Base-by-base conservation (phyloP, 441 rosid species). In the Syzygium malaccense region DNA sequence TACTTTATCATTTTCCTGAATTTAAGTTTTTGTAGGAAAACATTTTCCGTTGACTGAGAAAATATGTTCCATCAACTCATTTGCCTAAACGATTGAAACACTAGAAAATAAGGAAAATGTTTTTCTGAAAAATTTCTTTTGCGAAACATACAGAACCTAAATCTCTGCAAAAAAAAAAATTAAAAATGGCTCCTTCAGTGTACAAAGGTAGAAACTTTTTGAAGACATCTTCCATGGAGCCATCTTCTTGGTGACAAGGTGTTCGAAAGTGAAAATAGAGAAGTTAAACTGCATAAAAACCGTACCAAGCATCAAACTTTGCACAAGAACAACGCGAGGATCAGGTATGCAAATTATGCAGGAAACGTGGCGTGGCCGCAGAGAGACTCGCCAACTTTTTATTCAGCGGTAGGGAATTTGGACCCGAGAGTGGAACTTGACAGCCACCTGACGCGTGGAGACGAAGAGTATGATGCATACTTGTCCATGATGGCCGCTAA, bases 401-500 rank as follows among this genome's bases (percentile, higher is more conserved):
- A 58, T 60, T 95, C 98, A 11, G 6, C 90, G 64, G 41, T 84
- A 14, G 96, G 93, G 87, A 85, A 89, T 62, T 5, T 90, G 30
- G 98, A 96, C 92, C 30, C 33, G 60, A 91, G 97, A 89, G 71
- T 95, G 41, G 96, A 93, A 12, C 79, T 96, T 54, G 95, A 94
- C 85, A 37, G 25, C 79, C 90, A 49, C 10, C 89, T 89, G 9
- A 89, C 87, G 91, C 91, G 87, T 14, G 91, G 89, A 26, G 19
- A 88, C 56, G 85, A 37, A 32, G 92, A 90, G 86, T 96, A 96
- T 87, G 92, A 91, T 71, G 89, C 94, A 54, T 89, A 88, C 48
- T 86, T 96, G 92, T 93, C 96, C 79, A 89, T 95, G 55, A 96
- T 96, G 98, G 97, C 98, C 33, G 90, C 98, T 30, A 96, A 96